Conservation (phyloP, 169 alveolate genomes). For the Perkinsus chesapeaki region DNA sequence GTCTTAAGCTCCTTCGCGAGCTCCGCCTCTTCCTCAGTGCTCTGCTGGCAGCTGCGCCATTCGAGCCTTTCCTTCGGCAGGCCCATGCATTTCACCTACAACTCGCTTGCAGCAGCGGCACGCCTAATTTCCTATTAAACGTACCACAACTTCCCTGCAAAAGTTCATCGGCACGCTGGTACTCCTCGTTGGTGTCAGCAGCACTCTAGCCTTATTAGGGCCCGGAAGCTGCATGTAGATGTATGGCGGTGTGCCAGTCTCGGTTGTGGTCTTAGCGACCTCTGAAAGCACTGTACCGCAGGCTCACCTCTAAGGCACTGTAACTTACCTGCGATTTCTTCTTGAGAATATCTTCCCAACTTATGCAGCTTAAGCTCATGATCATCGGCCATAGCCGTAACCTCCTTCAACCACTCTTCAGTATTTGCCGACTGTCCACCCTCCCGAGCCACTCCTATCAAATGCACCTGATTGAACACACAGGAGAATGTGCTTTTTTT, state of each 20-base stretch:
- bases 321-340: neutral
- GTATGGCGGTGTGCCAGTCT: neutral
- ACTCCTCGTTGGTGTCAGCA: neutral
- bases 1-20: neutral
- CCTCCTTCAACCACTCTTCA: neutral
- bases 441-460: neutral
- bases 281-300: neutral
- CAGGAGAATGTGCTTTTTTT: no score
- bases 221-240: neutral
- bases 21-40: neutral
- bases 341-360: neutral
- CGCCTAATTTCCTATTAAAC: neutral
- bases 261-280: neutral
- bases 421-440: neutral
- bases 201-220: neutral
- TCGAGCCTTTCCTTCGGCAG: neutral
- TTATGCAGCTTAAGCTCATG: neutral
- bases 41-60: conserved; percentile 2
- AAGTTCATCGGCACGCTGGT: neutral
- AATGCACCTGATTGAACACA: neutral
- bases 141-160: neutral
- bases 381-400: neutral
- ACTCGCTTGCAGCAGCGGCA: neutral
- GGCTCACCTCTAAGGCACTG: neutral
- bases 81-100: neutral